A percentile compares a stretch with the other conserved stretches of the same genome.
phyloP scores from a whole-genome alignment of 495 filamentous ascomycete species.

The Aspergillus egyptiacus region DNA sequence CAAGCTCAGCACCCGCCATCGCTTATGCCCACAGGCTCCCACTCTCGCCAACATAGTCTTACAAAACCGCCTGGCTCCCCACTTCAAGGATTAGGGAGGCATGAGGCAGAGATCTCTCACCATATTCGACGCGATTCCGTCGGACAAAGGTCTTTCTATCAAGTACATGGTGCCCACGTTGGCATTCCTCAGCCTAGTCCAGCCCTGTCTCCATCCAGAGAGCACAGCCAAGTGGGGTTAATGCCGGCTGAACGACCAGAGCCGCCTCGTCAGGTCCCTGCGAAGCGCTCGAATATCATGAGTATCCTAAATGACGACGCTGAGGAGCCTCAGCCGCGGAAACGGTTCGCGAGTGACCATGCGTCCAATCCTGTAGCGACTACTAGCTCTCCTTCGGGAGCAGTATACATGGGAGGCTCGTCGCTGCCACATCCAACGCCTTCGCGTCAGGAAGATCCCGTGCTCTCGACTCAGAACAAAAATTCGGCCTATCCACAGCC shows the following conservation, averaged over 20 bases:
- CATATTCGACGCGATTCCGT: conserved; percentile 36
- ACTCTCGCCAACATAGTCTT: conserved; percentile 40
- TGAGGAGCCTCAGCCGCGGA: conserved; percentile 48
- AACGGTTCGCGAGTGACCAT: conserved; percentile 42
- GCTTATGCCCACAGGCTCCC: conserved; percentile 23
- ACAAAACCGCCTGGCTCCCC: conserved; percentile 37
- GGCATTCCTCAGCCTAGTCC: conserved; percentile 31
- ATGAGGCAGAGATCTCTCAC: conserved; percentile 33
- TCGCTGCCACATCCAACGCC: conserved; percentile 14
- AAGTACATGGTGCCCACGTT: conserved; percentile 21
- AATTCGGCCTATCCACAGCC: conserved; percentile 24
- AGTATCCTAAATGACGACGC: conserved; percentile 54
- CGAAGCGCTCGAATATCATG: conserved; percentile 56
- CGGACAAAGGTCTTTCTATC: conserved; percentile 29
- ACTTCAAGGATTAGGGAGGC: conserved; percentile 24
- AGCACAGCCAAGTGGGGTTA: conserved; percentile 31
- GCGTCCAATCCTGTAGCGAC: conserved; percentile 19
- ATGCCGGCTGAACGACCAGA: conserved; percentile 37
- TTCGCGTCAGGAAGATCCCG: conserved; percentile 26
- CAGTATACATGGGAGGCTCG: conserved; percentile 19
- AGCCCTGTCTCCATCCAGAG: conserved; percentile 39
- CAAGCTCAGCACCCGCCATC: conserved; percentile 24
- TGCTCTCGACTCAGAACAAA: conserved; percentile 15
- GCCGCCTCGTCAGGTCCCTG: conserved; percentile 42
- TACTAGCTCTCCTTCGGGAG: conserved; percentile 24